These are phyloP conservation scores for Hirsutella thompsonii DNA, from an alignment of 2,329 filamentous ascomycete species.

Conservation along the genomic window DNA sequence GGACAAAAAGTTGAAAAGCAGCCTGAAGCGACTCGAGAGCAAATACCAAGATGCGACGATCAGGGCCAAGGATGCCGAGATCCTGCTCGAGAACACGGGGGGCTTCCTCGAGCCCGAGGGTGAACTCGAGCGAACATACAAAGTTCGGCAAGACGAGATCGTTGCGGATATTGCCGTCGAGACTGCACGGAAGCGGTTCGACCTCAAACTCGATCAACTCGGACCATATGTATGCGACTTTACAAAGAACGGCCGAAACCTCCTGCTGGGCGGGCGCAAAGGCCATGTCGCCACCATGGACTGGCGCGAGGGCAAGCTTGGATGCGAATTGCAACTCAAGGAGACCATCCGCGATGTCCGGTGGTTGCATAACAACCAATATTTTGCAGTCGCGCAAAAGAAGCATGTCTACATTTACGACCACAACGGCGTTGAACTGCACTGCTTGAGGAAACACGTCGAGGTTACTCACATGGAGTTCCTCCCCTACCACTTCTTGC, in stretches of 20 bases:
- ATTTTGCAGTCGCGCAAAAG: constrained; percentile 92
- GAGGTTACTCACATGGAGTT: constrained; percentile 94
- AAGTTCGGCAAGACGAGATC: constrained; percentile 82
- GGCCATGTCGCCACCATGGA: constrained; percentile 95
- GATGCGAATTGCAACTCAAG: constrained; percentile 79
- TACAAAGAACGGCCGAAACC: constrained; percentile 73
- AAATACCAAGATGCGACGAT: constrained; percentile 73
- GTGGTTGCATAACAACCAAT: constrained; percentile 91
- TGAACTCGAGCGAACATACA: constrained; percentile 85
- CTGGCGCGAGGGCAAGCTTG: constrained; percentile 83
- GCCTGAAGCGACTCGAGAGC: constrained; percentile 63
- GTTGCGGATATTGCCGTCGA: constrained; percentile 60
- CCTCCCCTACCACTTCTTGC: constrained; percentile 86
- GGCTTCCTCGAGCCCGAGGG: constrained; percentile 83
- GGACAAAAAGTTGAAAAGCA: constrained; percentile 82
- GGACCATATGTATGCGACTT: constrained; percentile 88
- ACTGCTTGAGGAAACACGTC: constrained; percentile 79
- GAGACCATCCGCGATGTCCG: constrained; percentile 83
- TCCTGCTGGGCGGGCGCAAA: constrained; percentile 78
- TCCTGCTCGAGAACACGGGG: constrained; percentile 72
- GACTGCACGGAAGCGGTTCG: constrained; percentile 86
- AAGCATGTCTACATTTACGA: constrained; percentile 97
- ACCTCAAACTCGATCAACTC: constrained; percentile 67
- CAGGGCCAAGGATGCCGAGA: constrained; percentile 88
- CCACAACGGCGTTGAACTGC: constrained; percentile 76